Conservation (phyloP, 139 green algal genomes). For the Chlorella sp. region DNA sequence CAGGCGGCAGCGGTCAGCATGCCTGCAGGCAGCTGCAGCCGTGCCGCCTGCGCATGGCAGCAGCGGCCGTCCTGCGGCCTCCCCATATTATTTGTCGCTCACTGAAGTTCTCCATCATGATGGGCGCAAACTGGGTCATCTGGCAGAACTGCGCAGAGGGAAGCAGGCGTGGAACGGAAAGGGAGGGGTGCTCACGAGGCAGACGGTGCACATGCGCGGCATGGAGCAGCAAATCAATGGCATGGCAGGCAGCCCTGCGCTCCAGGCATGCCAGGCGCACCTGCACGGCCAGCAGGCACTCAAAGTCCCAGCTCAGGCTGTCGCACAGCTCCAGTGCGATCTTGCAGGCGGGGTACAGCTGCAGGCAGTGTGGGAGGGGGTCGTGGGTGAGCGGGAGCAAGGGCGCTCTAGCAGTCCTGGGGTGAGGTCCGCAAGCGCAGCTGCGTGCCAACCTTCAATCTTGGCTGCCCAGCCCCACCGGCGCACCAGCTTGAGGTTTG, state of each 20-base stretch:
- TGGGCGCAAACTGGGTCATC: conserved; percentile 47
- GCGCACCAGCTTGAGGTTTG: conserved; percentile 40
- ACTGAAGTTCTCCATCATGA: conserved; percentile 51
- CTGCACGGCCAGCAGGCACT: conserved; percentile 77
- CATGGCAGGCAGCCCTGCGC: too few species aligned
- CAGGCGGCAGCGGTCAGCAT: background rate
- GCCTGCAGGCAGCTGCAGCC: too few species aligned
- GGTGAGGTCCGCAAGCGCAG: too few species aligned
- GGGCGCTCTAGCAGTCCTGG: too few species aligned
- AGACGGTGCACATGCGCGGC: too few species aligned
- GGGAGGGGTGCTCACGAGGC: too few species aligned
- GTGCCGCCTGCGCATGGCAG: too few species aligned
- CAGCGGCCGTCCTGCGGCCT: too few species aligned
- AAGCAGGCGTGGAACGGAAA: background rate
- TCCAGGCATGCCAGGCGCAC: conserved; percentile 46
- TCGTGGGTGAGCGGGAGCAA: background rate
- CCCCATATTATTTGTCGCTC: background rate
- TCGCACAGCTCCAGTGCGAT: conserved; percentile 62
- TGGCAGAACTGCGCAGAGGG: conserved; percentile 35
- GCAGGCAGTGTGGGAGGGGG: background rate
- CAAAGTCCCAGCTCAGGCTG: conserved; percentile 51
- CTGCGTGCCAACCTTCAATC: too few species aligned
- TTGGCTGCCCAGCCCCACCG: too few species aligned
- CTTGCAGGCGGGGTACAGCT: conserved; percentile 48
- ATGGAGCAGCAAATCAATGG: too few species aligned